Evolutionary conservation across 768 basidiomycete species (phyloP).

Genomic region (Boletus pseudo-olivaceus): DNA sequence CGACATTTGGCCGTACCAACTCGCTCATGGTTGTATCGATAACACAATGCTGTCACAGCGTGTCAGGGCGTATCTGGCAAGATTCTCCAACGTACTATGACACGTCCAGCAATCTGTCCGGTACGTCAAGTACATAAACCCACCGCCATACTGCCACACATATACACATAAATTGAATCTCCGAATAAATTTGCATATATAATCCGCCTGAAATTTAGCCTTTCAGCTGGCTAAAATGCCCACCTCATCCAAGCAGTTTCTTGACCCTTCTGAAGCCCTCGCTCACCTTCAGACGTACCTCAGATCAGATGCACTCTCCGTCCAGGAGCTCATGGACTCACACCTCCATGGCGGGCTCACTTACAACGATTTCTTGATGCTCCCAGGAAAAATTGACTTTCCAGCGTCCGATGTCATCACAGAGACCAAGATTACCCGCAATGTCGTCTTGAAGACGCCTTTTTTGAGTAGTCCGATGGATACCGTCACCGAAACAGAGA

Average conservation of each 20-base stretch:
- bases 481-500: conserved; percentile 93
- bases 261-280: conserved; percentile 71
- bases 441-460: conserved; percentile 89
- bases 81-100: not conserved
- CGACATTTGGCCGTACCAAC: no score
- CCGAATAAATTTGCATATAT: conserved; percentile 15
- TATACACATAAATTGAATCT: not conserved
- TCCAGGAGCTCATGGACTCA: conserved; percentile 85
- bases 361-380: conserved; percentile 94
- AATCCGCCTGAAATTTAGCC: not conserved
- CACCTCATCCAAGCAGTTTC: conserved; percentile 36
- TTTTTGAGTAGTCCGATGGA: conserved; percentile 99
- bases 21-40: not conserved
- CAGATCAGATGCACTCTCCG: conserved; percentile 77
- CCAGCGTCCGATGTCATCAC: conserved; percentile 73
- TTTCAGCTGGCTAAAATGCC: conserved; percentile 34
- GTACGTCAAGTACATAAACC: not conserved
- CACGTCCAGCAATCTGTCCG: not conserved
- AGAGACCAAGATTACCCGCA: conserved; percentile 85
- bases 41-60: not conserved
- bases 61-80: not conserved
- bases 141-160: not conserved
- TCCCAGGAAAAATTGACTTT: conserved; percentile 96
- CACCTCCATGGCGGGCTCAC: conserved; percentile 86
- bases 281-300: conserved; percentile 71